These are phyloP conservation scores for Chenopodium formosanum DNA, from an alignment of 148 eudicot species.

Conservation along the genomic window DNA sequence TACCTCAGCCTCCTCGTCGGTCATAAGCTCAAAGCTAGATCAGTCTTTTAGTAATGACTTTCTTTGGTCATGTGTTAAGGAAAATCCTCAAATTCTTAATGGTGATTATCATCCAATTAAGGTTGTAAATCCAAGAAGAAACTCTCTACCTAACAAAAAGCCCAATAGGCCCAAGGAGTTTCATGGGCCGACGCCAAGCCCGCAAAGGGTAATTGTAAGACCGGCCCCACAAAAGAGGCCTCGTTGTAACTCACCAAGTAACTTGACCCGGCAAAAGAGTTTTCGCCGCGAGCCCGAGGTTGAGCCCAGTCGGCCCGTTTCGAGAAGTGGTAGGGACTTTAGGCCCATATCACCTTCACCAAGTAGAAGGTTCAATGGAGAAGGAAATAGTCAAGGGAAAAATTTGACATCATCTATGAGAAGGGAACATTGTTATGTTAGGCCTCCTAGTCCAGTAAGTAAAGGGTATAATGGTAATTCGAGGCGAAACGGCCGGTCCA, in stretches of 20 bases:
- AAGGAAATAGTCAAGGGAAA: slow-evolving; percentile 20
- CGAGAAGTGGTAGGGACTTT: slow-evolving; percentile 29
- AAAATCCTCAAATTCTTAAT: slow-evolving; percentile 44
- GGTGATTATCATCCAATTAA: slow-evolving; percentile 27
- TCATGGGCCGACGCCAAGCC: slow-evolving; percentile 24
- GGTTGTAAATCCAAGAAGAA: slow-evolving; percentile 12
- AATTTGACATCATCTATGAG: slow-evolving; percentile 18
- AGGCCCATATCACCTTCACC: slow-evolving; percentile 64
- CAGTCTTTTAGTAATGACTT: slow-evolving; percentile 52
- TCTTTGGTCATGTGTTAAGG: slow-evolving; percentile 49
- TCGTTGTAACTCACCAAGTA: slow-evolving; percentile 53
- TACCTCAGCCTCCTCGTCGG: slow-evolving; percentile 30
- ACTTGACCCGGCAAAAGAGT: slow-evolving; percentile 67
- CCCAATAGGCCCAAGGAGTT: slow-evolving; percentile 22
- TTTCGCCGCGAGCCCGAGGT: slow-evolving; percentile 48
- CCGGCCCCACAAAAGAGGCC: slow-evolving; percentile 50
- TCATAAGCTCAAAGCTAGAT: slow-evolving; percentile 35
- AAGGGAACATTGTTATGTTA: slow-evolving; percentile 29
- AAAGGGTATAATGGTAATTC: slow-evolving; percentile 5
- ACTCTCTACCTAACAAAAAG: slow-evolving; percentile 20
- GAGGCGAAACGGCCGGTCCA: slow-evolving; percentile 19
- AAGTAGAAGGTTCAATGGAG: slow-evolving; percentile 46
- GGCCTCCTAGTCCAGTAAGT: slow-evolving; percentile 37
- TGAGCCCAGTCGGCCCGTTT: slow-evolving; percentile 39
- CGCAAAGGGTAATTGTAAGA: slow-evolving; percentile 14